These are phyloP conservation scores for Musa beccarii DNA, from an alignment of 176 grass and related monocot species.

Conservation along the genomic window DNA sequence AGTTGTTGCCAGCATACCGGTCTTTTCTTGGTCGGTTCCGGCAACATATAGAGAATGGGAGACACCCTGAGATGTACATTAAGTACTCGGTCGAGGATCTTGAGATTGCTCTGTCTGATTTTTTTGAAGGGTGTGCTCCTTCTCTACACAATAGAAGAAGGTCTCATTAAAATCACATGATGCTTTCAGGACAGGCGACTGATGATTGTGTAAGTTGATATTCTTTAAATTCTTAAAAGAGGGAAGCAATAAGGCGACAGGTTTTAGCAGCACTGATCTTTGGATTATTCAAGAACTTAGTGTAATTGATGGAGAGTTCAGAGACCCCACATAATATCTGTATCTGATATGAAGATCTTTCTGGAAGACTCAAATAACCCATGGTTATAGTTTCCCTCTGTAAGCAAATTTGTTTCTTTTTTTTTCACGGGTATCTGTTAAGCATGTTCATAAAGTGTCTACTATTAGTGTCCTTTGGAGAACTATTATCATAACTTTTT, in stretches of 20 bases:
- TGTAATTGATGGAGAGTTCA: background rate
- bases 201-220: conserved; percentile 1
- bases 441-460: conserved; percentile 11
- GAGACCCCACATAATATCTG: conserved; percentile 1
- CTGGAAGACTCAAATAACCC: background rate
- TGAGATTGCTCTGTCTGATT: conserved; percentile 14
- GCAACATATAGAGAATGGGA: conserved; percentile 82
- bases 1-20: conserved; percentile 74
- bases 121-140: conserved; percentile 7
- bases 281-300: background rate
- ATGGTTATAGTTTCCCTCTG: conserved; percentile 9
- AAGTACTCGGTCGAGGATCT: conserved; percentile 68
- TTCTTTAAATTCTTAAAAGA: conserved; percentile 8
- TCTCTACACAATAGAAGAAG: conserved; percentile 13
- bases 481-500: background rate
- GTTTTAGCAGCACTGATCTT: background rate
- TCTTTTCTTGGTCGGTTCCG: conserved; percentile 85
- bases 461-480: background rate
- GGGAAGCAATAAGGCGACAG: background rate
- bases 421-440: background rate
- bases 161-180: conserved; percentile 1
- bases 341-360: conserved; percentile 4
- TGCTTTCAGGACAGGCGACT: background rate
- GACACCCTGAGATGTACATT: conserved; percentile 79
- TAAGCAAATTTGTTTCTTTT: conserved; percentile 9